A percentile compares a stretch with the other conserved stretches of the same genome.
These are phyloP conservation scores for Exophiala phaeomuriformis DNA, from an alignment of 2,329 filamentous ascomycete genomes.

Conservation along the genomic window DNA sequence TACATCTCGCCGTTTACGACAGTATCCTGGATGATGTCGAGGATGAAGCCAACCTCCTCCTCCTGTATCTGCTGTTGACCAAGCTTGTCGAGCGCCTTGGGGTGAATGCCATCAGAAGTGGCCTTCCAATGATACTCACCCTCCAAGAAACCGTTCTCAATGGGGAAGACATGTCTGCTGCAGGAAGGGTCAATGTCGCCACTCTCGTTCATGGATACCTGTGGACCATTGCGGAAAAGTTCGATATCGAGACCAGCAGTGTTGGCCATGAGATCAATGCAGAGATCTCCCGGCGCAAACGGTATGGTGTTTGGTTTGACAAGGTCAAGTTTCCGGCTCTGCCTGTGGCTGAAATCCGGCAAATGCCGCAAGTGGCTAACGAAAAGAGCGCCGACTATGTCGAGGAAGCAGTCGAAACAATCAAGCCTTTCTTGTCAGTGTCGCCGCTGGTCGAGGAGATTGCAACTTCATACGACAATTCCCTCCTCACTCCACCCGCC, in stretches of 20 bases:
- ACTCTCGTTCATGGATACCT: constrained; percentile 86
- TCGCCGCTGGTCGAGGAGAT: constrained; percentile 66
- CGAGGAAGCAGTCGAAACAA: constrained; percentile 52
- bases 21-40: constrained; percentile 67
- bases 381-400: constrained; percentile 39
- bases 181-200: constrained; percentile 68
- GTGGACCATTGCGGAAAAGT: constrained; percentile 68
- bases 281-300: constrained; percentile 68
- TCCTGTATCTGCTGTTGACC: constrained; percentile 69
- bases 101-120: constrained; percentile 70
- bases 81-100: constrained; percentile 70
- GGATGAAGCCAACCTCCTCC: constrained; percentile 64
- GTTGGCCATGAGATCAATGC: constrained; percentile 65
- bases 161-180: constrained; percentile 46
- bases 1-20: constrained; percentile 87
- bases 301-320: constrained; percentile 71
- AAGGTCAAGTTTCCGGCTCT: constrained; percentile 64
- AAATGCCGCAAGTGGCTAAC: constrained; percentile 31
- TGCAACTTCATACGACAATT: constrained; percentile 60
- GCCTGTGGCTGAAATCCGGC: constrained; percentile 54
- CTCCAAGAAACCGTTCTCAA: constrained; percentile 70
- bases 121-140: constrained; percentile 80
- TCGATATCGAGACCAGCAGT: constrained; percentile 64
- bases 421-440: constrained; percentile 70
- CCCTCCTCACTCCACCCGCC: constrained; percentile 54